Conservation (phyloP, 176 grass and related monocot species). For the Oryza punctata region DNA sequence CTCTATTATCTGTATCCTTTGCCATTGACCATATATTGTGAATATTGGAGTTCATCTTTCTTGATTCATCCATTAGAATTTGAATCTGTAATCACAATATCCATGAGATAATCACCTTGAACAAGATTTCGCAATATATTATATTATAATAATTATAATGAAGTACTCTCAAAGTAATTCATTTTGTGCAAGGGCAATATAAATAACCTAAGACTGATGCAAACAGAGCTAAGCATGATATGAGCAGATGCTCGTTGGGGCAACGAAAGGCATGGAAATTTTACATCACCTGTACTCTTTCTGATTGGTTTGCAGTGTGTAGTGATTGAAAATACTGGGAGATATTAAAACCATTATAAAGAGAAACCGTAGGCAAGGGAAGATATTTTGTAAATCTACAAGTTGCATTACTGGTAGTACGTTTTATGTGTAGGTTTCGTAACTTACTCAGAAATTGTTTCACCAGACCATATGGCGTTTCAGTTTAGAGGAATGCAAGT, state of each 20-base stretch:
- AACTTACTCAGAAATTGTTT: background rate
- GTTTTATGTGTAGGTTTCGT: conserved; percentile 11
- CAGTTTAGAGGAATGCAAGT: background rate
- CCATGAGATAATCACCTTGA: background rate
- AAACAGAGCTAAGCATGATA: conserved; percentile 2
- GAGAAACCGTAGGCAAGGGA: background rate
- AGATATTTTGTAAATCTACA: background rate
- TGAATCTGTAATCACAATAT: conserved; percentile 29
- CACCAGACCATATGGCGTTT: background rate
- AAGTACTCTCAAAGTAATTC: background rate
- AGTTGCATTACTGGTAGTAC: background rate
- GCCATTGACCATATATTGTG: conserved; percentile 33
- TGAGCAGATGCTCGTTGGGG: background rate
- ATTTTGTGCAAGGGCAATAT: background rate
- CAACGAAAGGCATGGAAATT: background rate
- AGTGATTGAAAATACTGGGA: background rate
- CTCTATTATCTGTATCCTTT: conserved; percentile 32
- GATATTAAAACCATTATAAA: background rate
- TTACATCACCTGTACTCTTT: background rate
- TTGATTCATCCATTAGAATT: conserved; percentile 43
- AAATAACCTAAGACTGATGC: background rate
- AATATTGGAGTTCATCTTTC: conserved; percentile 51
- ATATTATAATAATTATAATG: background rate
- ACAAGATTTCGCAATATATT: conserved; percentile 21
- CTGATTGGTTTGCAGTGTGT: background rate